Conservation (phyloP, 169 alveolate species). For the Plasmodium vinckei region DNA sequence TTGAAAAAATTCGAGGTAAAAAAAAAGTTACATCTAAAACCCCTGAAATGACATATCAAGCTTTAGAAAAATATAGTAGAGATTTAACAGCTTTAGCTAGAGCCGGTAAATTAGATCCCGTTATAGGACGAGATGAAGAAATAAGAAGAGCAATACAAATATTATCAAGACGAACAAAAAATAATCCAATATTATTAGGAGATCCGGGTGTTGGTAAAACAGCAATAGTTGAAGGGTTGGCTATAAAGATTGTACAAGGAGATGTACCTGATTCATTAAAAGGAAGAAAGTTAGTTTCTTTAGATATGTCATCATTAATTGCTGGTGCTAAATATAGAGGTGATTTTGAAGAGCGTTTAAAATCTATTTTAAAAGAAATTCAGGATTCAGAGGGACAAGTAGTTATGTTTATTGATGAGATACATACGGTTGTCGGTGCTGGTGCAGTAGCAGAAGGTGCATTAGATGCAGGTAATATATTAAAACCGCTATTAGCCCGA, state of each 20-base stretch:
- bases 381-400: slow-evolving; percentile 91
- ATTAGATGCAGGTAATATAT: slow-evolving; percentile 90
- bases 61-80: slow-evolving; percentile 85
- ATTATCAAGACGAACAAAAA: slow-evolving; percentile 89
- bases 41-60: slow-evolving; percentile 86
- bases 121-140: slow-evolving; percentile 91
- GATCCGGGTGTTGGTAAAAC: slow-evolving; percentile 94
- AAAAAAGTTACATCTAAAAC: slow-evolving; percentile 89
- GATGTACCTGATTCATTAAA: slow-evolving; percentile 91
- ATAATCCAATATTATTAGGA: slow-evolving; percentile 90
- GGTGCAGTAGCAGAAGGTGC: slow-evolving; percentile 94
- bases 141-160: slow-evolving; percentile 90
- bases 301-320: slow-evolving; percentile 88
- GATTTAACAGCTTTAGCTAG: slow-evolving; percentile 91
- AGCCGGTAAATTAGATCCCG: slow-evolving; percentile 91
- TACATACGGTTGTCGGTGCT: slow-evolving; percentile 92
- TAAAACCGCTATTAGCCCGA: slow-evolving; percentile 91
- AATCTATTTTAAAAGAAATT: slow-evolving; percentile 89
- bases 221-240: slow-evolving; percentile 93
- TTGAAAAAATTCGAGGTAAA: slow-evolving; percentile 88
- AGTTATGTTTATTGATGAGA: slow-evolving; percentile 91
- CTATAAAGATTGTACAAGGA: slow-evolving; percentile 90
- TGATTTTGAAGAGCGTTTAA: slow-evolving; percentile 92
- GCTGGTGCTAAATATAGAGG: slow-evolving; percentile 93
- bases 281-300: slow-evolving; percentile 85